phyloP scores from a whole-genome alignment of 2,329 filamentous ascomycete species.

The Coniochaeta sp. region DNA sequence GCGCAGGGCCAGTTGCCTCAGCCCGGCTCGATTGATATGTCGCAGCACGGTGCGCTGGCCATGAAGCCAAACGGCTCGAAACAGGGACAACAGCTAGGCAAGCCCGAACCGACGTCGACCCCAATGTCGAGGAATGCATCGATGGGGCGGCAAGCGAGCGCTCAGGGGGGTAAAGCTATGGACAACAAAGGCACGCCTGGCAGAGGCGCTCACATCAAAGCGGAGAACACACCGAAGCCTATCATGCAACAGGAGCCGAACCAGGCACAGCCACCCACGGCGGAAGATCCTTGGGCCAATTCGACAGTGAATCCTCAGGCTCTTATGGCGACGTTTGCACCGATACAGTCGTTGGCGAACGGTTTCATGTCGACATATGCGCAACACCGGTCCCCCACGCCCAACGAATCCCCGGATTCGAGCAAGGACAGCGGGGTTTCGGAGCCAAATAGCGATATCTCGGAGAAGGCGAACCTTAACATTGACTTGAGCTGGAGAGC shows the following conservation, averaged over 20 bases:
- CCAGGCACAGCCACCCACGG: constrained; percentile 4
- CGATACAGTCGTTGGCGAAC: constrained; percentile 31
- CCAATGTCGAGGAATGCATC: constrained; percentile 43
- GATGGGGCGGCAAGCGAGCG: constrained; percentile 44
- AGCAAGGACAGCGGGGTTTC: constrained; percentile 53
- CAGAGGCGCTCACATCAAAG: constrained; percentile 16
- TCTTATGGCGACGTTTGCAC: constrained; percentile 33
- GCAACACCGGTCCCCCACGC: constrained; percentile 48
- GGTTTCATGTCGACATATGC: constrained; percentile 47
- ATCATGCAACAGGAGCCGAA: constrained; percentile 21
- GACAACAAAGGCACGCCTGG: constrained; percentile 18
- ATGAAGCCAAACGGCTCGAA: constrained; percentile 38
- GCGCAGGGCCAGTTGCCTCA: constrained; percentile 37
- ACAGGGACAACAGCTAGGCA: constrained; percentile 36
- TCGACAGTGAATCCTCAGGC: constrained; percentile 47
- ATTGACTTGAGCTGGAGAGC: constrained; percentile 45
- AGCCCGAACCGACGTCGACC: constrained; percentile 29
- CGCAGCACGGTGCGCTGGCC: constrained; percentile 19
- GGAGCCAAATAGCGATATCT: constrained; percentile 56
- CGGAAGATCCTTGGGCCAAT: constrained; percentile 21
- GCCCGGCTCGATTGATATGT: constrained; percentile 11
- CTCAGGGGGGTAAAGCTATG: constrained; percentile 30
- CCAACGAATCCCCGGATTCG: constrained; percentile 59
- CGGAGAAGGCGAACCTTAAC: constrained; percentile 46
- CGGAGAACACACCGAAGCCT: constrained; percentile 20